Conservation (phyloP, 2,329 filamentous ascomycete species). For the Coleophoma eucalyptorum region DNA sequence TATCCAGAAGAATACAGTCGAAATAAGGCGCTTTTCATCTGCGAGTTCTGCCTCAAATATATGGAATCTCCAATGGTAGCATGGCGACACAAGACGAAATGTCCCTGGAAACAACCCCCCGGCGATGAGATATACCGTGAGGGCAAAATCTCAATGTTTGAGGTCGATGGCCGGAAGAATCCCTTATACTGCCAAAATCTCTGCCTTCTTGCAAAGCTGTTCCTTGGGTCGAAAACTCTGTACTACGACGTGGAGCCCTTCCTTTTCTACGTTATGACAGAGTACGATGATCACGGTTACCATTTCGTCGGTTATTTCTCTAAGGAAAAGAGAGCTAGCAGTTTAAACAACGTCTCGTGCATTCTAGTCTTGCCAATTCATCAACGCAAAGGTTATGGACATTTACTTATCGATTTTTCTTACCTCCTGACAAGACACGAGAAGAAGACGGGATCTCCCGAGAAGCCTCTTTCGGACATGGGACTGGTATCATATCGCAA, state of each 20-base stretch:
- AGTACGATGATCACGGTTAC: conserved; percentile 86
- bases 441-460: conserved; percentile 89
- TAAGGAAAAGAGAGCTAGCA: conserved; percentile 93
- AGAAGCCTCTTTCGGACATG: conserved; percentile 98
- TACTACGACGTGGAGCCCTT: conserved; percentile 99
- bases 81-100: conserved; percentile 97
- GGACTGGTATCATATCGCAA: conserved; percentile 95
- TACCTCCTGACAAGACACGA: conserved; percentile 93
- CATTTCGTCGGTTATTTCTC: conserved; percentile 99
- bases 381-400: conserved; percentile 94
- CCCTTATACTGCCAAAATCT: conserved; percentile 98
- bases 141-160: conserved; percentile 88
- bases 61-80: conserved; percentile 99
- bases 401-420: conserved; percentile 96
- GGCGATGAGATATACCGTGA: conserved; percentile 97
- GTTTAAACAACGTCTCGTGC: conserved; percentile 95
- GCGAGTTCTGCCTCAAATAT: conserved; percentile 98
- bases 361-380: conserved; percentile 95
- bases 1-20: conserved; percentile 98
- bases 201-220: conserved; percentile 91
- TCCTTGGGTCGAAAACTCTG: conserved; percentile 95
- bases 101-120: conserved; percentile 91
- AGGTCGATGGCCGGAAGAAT: conserved; percentile 95
- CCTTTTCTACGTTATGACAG: conserved; percentile 94
- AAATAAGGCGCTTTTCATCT: conserved; percentile 96